phyloP scores from a whole-genome alignment of 768 basidiomycete genomes.

The Flagelloscypha sp. region DNA sequence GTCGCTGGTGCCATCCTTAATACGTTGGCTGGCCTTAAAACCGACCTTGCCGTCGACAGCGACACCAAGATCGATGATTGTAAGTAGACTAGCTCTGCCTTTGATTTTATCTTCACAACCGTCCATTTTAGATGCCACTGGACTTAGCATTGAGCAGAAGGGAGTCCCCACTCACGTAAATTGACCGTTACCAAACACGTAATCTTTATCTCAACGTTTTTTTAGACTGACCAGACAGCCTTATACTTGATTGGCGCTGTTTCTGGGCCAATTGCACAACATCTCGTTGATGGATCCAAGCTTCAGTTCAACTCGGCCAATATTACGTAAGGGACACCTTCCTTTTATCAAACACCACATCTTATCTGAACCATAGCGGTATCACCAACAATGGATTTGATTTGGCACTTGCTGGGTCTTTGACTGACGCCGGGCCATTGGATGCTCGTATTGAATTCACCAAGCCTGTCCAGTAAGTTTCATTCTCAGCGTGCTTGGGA shows the following conservation, averaged over 20 bases:
- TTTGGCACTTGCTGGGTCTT: conserved; percentile 47
- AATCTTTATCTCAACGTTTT: conserved; percentile 1
- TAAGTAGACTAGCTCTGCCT: conserved; percentile 20
- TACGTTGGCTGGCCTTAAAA: conserved; percentile 50
- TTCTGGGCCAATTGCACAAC: conserved; percentile 56
- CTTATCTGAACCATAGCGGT: conserved; percentile 24
- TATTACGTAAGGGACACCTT: conserved; percentile 36
- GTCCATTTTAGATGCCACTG: conserved; percentile 36
- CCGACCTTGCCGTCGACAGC: conserved; percentile 48
- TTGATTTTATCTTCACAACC: conserved; percentile 2
- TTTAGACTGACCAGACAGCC: conserved; percentile 51
- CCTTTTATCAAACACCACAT: background rate
- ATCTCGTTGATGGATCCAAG: conserved; percentile 48
- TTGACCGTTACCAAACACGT: conserved; percentile 4
- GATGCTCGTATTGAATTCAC: conserved; percentile 62
- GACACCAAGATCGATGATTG: conserved; percentile 60
- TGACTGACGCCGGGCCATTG: conserved; percentile 58
- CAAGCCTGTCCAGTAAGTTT: conserved; percentile 48
- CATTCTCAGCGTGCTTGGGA: too few species aligned
- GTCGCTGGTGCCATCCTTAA: conserved; percentile 51
- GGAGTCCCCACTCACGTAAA: conserved; percentile 48
- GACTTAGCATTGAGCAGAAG: conserved; percentile 49
- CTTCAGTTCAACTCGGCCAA: conserved; percentile 50
- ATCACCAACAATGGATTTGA: conserved; percentile 57
- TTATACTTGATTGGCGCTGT: conserved; percentile 67